Percentiles rank a stretch among this genome's conserved stretches.
Evolutionary conservation across 768 basidiomycete genomes (phyloP).

Genomic region (Phaeotremella skinneri): DNA sequence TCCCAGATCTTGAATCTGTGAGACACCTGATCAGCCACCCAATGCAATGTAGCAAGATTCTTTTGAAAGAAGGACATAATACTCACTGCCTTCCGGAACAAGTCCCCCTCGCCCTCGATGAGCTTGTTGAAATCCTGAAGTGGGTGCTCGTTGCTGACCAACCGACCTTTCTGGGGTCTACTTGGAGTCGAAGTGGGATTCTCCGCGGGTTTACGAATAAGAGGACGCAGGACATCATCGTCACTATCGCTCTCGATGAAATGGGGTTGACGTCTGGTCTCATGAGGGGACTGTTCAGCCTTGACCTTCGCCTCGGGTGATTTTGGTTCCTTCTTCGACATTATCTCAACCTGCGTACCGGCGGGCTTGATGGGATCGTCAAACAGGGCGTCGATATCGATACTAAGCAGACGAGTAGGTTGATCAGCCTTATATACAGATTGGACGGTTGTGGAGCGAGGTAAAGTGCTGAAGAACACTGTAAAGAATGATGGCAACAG

Average conservation of each 20-base stretch:
- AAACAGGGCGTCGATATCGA: constrained; percentile 47
- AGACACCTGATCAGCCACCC: neutral
- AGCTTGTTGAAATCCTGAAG: constrained; percentile 74
- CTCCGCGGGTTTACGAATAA: neutral
- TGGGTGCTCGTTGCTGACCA: constrained; percentile 72
- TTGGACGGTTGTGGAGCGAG: no score
- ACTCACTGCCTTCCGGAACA: constrained; percentile 77
- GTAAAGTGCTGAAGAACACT: no score
- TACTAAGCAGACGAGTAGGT: constrained; percentile 27
- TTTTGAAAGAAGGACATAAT: neutral
- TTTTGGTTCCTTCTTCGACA: constrained; percentile 5
- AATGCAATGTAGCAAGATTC: neutral
- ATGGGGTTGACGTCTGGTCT: constrained; percentile 49
- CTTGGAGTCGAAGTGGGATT: constrained; percentile 42
- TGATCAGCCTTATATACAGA: no score
- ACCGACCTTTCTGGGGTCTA: constrained; percentile 58
- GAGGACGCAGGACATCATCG: constrained; percentile 50
- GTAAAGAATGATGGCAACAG: neutral
- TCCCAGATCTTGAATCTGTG: constrained; percentile 61
- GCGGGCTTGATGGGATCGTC: constrained; percentile 56
- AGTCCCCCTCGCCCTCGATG: constrained; percentile 64
- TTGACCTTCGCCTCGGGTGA: constrained; percentile 22
- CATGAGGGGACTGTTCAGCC: constrained; percentile 17
- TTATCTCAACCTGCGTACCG: constrained; percentile 9
- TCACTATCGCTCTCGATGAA: constrained; percentile 21